These are phyloP conservation scores for Botrytis hyacinthi DNA, from an alignment of 2,329 filamentous ascomycete species.

Conservation along the genomic window DNA sequence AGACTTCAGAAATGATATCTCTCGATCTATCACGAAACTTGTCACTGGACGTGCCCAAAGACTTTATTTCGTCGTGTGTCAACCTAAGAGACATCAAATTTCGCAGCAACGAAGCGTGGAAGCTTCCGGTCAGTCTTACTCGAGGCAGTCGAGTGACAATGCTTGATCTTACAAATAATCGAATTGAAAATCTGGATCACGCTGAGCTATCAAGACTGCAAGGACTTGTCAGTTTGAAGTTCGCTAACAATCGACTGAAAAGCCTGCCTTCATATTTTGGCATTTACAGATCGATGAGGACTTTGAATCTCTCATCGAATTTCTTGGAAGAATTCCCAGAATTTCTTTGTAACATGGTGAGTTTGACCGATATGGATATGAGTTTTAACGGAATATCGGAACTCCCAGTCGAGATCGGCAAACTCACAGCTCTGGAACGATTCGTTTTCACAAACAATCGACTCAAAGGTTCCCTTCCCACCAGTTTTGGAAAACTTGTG, in stretches of 20 bases:
- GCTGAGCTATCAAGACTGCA: conserved; percentile 74
- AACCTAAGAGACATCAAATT: conserved; percentile 94
- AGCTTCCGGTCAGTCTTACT: conserved; percentile 78
- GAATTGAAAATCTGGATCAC: conserved; percentile 81
- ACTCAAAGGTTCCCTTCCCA: conserved; percentile 70
- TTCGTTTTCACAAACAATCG: conserved; percentile 96
- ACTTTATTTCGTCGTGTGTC: conserved; percentile 92
- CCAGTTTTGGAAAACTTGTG: conserved; percentile 67
- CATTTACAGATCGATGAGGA: conserved; percentile 74
- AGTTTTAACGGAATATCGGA: conserved; percentile 90
- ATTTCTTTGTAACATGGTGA: conserved; percentile 78
- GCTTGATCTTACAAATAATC: conserved; percentile 92
- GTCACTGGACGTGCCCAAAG: conserved; percentile 86
- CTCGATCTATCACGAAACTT: conserved; percentile 92
- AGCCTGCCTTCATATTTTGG: conserved; percentile 79
- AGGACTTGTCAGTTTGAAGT: conserved; percentile 80
- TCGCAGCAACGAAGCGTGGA: conserved; percentile 87
- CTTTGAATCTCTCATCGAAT: conserved; percentile 90
- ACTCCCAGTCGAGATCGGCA: conserved; percentile 75
- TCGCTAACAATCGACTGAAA: conserved; percentile 89
- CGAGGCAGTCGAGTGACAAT: conserved; percentile 79
- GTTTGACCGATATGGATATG: conserved; percentile 87
- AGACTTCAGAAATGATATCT: conserved; percentile 87
- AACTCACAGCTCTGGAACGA: conserved; percentile 76
- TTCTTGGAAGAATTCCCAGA: conserved; percentile 80